Evolutionary conservation across 306 rosid genomes (phyloP).

Genomic region (Cicer yamashitae): DNA sequence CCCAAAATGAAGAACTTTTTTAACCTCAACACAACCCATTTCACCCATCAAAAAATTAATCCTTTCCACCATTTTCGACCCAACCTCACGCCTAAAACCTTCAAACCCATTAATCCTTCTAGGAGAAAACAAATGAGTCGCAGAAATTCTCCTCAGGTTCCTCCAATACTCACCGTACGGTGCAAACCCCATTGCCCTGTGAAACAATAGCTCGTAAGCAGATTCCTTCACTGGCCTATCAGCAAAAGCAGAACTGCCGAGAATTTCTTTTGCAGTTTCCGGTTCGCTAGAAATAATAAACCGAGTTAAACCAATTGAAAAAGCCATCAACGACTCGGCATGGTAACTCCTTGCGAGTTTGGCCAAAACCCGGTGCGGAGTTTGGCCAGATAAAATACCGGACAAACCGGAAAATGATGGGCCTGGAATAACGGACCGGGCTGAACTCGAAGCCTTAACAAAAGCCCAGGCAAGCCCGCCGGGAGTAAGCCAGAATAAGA

Average conservation of each 20-base stretch:
- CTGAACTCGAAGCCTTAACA: constrained; percentile 25
- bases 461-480: constrained; percentile 83
- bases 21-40: constrained; percentile 54
- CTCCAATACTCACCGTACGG: constrained; percentile 87
- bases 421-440: constrained; percentile 55
- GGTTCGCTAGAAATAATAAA: constrained; percentile 68
- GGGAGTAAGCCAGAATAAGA: constrained; percentile 52
- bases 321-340: constrained; percentile 67
- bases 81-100: constrained; percentile 48
- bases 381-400: constrained; percentile 41
- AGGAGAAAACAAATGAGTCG: constrained; percentile 62
- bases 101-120: constrained; percentile 51
- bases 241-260: constrained; percentile 62
- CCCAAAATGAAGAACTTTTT: constrained; percentile 63
- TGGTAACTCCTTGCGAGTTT: constrained; percentile 43
- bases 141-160: constrained; percentile 72
- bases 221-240: constrained; percentile 81
- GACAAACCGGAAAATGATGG: constrained; percentile 52
- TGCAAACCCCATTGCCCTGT: constrained; percentile 83
- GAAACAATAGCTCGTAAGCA: constrained; percentile 74
- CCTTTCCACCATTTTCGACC: constrained; percentile 50
- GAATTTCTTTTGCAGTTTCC: constrained; percentile 69
- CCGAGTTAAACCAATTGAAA: constrained; percentile 71
- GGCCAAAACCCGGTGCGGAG: constrained; percentile 58
- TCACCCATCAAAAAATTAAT: constrained; percentile 45